Evolutionary conservation across 805 yeast genomes (phyloP), one percentile per base, ranked within the genome.

Genomic region (Saturnispora silvae): DNA sequence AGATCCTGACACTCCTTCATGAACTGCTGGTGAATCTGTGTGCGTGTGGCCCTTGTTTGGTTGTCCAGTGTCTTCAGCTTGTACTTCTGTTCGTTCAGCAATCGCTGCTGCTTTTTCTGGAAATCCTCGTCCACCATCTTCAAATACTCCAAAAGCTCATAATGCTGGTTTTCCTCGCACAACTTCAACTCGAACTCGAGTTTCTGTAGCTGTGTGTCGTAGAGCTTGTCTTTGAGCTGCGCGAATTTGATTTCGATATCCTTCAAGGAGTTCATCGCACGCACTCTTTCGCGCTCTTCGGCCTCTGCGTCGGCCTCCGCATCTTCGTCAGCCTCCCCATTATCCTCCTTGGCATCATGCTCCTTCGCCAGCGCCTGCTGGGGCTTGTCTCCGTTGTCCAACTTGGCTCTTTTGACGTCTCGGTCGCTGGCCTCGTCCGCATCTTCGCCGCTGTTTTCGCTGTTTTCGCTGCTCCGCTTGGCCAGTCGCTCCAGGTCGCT

Each of bases 121-220:
- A 85, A 77, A 46, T 80, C 76, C 30, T 73, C 71, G 41, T 80
- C 81, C 35, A 92, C 75, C 56, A 76, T 74, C 48, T 69, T 70
- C 54, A 81, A 75, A 37, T 81, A 80, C 33, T 72, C 68, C 27
- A 82, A 70, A 38, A 89, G 68, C 49, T 87, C 96, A 0, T 97
- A 97, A 57, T 92, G 98, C 16, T 85, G 72, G 10, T 96, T 96
- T 44, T 78, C 80, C 24, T 78, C 62, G 60, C 97, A 87, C 69
- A 89, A 72, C 49, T 80, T 80, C 43, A 89, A 63, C 56, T 92
- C 98, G 31, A 81, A 78, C 47, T 84, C 83, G 45, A 82, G 67
- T 44, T 82, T 72, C 26, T 70, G 65, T 51, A 87, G 62, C 54
- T 84, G 87, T 53, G 86, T 95, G 42, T 81, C 86, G 57, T 81